Evolutionary conservation across 202 grass and related monocot species (phyloP).

Genomic region (Miscanthus sacchariflorus): DNA sequence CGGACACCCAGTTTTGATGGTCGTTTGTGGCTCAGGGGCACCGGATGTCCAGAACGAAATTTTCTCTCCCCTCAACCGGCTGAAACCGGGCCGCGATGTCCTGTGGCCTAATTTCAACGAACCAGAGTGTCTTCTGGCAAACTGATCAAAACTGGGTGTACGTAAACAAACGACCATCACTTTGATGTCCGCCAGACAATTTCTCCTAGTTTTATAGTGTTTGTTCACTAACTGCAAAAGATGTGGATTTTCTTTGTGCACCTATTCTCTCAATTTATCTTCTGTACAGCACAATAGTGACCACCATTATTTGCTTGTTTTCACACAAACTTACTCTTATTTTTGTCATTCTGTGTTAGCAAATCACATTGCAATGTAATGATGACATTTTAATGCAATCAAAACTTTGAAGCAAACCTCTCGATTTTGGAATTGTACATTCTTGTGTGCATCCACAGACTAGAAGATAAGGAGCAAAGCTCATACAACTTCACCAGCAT

Average conservation of each 20-base stretch:
- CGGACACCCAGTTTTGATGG: no score
- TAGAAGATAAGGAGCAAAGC: constrained; percentile 86
- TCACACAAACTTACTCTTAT: not conserved
- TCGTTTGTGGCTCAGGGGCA: no score
- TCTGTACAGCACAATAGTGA: constrained; percentile 8
- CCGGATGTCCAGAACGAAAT: no score
- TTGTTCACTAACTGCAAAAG: constrained; percentile 9
- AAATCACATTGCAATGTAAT: constrained; percentile 1
- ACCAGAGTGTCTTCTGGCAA: no score
- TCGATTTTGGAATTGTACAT: constrained; percentile 95
- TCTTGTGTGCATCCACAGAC: constrained; percentile 92
- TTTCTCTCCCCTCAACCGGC: no score
- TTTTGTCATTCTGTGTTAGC: not conserved
- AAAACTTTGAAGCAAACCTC: constrained; percentile 62
- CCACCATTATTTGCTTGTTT: not conserved
- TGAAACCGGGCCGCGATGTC: no score
- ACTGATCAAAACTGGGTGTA: no score
- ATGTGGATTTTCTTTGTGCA: not conserved
- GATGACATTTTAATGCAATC: constrained; percentile 4
- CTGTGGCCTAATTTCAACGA: no score
- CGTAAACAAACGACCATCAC: no score
- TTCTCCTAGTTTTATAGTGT: constrained; percentile 7
- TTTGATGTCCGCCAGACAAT: no score
- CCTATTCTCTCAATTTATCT: no score
- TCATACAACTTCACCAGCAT: constrained; percentile 88